Percentiles rank a stretch among this genome's conserved stretches.
Evolutionary conservation across 2,329 filamentous ascomycete species (phyloP).

Genomic region (Colletotrichum acutatum): DNA sequence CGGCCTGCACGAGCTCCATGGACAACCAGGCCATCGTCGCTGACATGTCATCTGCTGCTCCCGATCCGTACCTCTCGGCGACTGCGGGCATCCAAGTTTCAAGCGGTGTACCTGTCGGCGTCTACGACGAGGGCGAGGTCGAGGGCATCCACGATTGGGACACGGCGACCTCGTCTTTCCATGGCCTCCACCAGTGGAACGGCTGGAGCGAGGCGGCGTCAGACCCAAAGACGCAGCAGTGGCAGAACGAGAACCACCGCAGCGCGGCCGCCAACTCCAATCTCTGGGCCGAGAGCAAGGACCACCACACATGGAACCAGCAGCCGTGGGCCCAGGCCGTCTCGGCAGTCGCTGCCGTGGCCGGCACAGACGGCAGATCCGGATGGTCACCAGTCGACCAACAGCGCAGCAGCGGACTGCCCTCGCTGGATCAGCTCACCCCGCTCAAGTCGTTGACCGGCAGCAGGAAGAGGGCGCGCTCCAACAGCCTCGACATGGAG

Average conservation of each 20-base stretch:
- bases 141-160: constrained; percentile 34
- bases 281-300: constrained; percentile 41
- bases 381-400: constrained; percentile 35
- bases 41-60: constrained; percentile 28
- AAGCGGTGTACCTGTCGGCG: constrained; percentile 31
- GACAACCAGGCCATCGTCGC: constrained; percentile 36
- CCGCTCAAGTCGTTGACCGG: constrained; percentile 33
- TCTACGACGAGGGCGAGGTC: constrained; percentile 34
- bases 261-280: constrained; percentile 40
- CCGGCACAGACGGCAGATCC: constrained; percentile 34
- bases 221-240: constrained; percentile 32
- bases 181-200: constrained; percentile 35
- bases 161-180: constrained; percentile 27
- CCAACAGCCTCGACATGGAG: constrained; percentile 37
- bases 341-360: constrained; percentile 43
- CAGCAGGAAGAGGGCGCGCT: constrained; percentile 34
- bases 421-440: constrained; percentile 35
- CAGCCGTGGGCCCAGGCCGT: constrained; percentile 44
- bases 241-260: constrained; percentile 36
- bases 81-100: constrained; percentile 37
- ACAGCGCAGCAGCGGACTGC: constrained; percentile 27
- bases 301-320: constrained; percentile 48
- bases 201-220: constrained; percentile 33
- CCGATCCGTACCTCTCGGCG: constrained; percentile 35
- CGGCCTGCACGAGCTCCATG: constrained; percentile 34